Conservation (phyloP, 305 asterid genomes). For the Fraxinus xanthoxyloides region DNA sequence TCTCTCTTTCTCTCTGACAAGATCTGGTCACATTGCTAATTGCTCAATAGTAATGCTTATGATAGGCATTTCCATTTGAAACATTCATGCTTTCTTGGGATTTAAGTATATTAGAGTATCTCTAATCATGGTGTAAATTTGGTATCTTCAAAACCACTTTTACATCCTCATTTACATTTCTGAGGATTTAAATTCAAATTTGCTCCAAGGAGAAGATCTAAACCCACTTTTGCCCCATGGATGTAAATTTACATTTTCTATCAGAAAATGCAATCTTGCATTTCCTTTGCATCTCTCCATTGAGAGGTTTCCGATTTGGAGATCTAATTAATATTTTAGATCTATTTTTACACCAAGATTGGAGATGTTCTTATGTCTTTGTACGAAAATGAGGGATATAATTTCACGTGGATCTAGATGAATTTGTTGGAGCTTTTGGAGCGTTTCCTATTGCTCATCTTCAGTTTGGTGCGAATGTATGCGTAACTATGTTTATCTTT, state of each 20-base stretch:
- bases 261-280: not conserved
- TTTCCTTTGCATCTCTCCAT: not conserved
- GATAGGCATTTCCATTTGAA: conserved; percentile 6
- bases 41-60: not conserved
- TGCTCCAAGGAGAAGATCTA: not conserved
- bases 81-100: conserved; percentile 9
- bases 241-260: not conserved
- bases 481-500: conserved; percentile 23
- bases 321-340: no score
- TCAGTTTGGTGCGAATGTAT: conserved; percentile 3
- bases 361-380: not conserved
- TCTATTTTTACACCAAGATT: not conserved
- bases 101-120: not conserved
- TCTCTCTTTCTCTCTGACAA: conserved; percentile 1
- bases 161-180: not conserved
- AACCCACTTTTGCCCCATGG: not conserved
- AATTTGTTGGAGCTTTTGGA: not conserved
- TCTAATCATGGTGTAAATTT: not conserved
- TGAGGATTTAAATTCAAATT: not conserved
- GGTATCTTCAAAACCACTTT: not conserved
- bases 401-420: not conserved
- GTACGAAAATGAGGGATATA: not conserved
- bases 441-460: not conserved
- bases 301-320: not conserved
- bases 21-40: not conserved